Conservation (phyloP, 208 protist genomes). For the Crithidia brevicula region DNA sequence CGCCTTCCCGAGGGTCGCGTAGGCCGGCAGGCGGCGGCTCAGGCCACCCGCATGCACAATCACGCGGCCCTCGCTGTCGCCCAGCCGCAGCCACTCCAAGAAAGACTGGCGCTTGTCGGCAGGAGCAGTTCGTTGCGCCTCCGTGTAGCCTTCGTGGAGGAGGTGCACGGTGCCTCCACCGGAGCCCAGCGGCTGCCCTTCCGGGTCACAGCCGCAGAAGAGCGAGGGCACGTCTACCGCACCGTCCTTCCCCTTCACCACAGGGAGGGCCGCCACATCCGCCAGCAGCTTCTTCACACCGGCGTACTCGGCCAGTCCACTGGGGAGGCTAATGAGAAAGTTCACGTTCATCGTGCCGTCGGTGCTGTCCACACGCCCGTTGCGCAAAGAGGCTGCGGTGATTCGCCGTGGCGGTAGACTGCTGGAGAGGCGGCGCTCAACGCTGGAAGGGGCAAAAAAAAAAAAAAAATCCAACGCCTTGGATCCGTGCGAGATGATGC, state of each 20-base stretch:
- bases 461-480: not conserved
- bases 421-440: not conserved
- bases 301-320: slow-evolving; percentile 6
- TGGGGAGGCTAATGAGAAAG: slow-evolving; percentile 27
- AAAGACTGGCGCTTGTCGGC: slow-evolving; percentile 9
- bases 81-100: slow-evolving; percentile 29
- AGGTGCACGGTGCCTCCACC: slow-evolving; percentile 54
- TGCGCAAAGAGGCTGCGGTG: not conserved
- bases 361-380: not conserved
- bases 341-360: slow-evolving; percentile 22
- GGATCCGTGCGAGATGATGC: not conserved
- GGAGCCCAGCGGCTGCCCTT: slow-evolving; percentile 38
- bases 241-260: not conserved
- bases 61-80: slow-evolving; percentile 33
- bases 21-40: slow-evolving; percentile 57
- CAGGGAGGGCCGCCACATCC: slow-evolving; percentile 7
- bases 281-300: slow-evolving; percentile 30
- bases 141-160: slow-evolving; percentile 35
- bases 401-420: not conserved
- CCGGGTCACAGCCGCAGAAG: slow-evolving; percentile 45
- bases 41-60: slow-evolving; percentile 59
- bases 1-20: slow-evolving; percentile 46
- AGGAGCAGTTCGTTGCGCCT: slow-evolving; percentile 14
- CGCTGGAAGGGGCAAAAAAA: not conserved
- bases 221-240: slow-evolving; percentile 8